Base-by-base conservation (phyloP, 768 basidiomycete species). In the Mycena maculata region DNA sequence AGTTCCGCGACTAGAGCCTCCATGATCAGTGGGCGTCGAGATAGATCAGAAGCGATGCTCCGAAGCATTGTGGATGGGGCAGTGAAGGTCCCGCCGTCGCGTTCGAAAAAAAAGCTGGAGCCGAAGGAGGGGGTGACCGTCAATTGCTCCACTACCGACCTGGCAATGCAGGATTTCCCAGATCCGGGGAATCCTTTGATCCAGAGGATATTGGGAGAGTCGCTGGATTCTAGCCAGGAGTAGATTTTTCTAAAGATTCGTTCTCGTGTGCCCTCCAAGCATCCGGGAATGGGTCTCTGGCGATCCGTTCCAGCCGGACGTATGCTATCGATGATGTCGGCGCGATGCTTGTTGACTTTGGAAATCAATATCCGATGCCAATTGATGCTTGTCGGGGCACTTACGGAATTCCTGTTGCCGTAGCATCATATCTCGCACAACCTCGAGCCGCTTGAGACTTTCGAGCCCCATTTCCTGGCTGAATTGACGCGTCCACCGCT, bases 161-260 rank as follows among this genome's bases (percentile, higher is more conserved):
- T 49, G 0, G 76, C 69, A 36, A 77, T 52, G n/a, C 68, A 68
- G 15, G 77, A 70, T 63, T 77, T 77, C 4, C 76, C 76, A 13
- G 47, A 62, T 15, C 75, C 76, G 1, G 77, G 75, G 57, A 49
- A 60, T 15, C 76, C 76, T 38, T 57, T 66, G 18, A 77, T 50
- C 73, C 73, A 77, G 13, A 74, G 63, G 23, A 74, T 87, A 44
- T 74, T 74, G 15, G 60, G 67, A 11, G 67, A 71, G 0, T 78
- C 76, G 2, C 75, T 80, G 3, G 81, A 77, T n/a, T 80, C 82
- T 11, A 82, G 80, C 45, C 71, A 78, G 1, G 31, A 16, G 28
- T 72, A 53, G 31, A 76, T 65, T 36, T 56, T 30, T n/a, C 23
- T 25, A 18, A 76, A 61, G 13, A 75, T 52, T 4, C 44, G 45